Percentiles rank a stretch among this genome's conserved stretches.
Evolutionary conservation across 1,139 yeast species (phyloP).

Genomic region (Saccharomyces hybrid): DNA sequence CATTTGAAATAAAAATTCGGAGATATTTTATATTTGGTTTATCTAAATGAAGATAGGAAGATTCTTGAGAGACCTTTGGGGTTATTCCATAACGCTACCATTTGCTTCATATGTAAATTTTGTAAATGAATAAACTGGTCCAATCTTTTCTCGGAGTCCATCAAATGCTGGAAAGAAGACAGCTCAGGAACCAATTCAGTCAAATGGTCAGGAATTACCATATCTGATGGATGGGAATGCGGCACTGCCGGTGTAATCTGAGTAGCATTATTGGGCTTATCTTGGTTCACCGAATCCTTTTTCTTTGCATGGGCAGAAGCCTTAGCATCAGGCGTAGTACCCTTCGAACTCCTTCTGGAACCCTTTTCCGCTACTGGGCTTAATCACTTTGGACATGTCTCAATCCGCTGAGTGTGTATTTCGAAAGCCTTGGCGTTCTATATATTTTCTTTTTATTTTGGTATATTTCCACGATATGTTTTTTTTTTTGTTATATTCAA

Average conservation of each 20-base stretch:
- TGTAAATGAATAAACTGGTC: slow-evolving; percentile 80
- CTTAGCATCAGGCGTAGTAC: background rate
- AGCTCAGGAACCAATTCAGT: slow-evolving; percentile 67
- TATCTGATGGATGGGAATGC: slow-evolving; percentile 52
- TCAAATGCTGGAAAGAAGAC: slow-evolving; percentile 56
- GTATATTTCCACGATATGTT: background rate
- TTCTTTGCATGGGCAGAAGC: background rate
- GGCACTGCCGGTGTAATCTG: background rate
- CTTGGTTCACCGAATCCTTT: background rate
- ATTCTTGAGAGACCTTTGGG: slow-evolving; percentile 23
- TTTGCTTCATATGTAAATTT: slow-evolving; percentile 77
- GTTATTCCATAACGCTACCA: slow-evolving; percentile 37
- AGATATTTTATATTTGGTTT: slow-evolving; percentile 44
- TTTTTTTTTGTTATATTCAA: background rate
- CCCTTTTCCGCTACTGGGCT: background rate
- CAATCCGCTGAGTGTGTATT: background rate
- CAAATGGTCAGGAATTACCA: slow-evolving; percentile 54
- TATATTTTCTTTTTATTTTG: background rate
- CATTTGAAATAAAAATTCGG: slow-evolving; percentile 76
- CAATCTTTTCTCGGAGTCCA: slow-evolving; percentile 69
- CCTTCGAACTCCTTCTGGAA: background rate
- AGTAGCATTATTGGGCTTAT: background rate
- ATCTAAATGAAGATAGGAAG: slow-evolving; percentile 1
- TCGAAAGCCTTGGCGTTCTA: background rate
- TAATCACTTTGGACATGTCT: background rate